Conservation (phyloP, 495 filamentous ascomycete species). For the Penicillium herquei region DNA sequence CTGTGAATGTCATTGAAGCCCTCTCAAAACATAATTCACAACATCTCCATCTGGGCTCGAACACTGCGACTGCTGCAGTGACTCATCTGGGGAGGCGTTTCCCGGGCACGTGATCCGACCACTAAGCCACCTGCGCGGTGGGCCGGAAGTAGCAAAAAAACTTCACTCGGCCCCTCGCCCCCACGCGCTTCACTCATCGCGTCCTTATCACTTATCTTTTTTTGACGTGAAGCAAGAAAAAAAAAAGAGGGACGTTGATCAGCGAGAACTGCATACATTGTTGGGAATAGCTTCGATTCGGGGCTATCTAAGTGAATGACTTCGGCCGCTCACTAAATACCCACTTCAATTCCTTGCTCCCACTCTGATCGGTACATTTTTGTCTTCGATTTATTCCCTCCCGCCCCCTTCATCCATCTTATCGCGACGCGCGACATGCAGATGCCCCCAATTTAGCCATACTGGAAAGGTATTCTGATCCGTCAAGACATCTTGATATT, state of each 20-base stretch:
- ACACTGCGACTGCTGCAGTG: background rate
- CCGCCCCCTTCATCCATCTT: constrained; percentile 7
- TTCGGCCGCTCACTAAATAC: background rate
- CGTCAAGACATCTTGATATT: background rate
- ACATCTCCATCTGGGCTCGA: background rate
- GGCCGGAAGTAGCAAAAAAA: constrained; percentile 5
- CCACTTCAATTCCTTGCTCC: background rate
- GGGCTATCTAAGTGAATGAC: background rate
- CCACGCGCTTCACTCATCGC: background rate
- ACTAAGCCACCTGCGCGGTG: constrained; percentile 23
- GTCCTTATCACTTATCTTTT: constrained; percentile 18
- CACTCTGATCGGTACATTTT: background rate
- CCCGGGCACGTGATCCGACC: constrained; percentile 25
- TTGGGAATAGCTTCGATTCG: background rate
- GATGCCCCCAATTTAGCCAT: background rate
- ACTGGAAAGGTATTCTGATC: background rate
- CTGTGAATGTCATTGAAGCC: background rate
- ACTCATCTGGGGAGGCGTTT: background rate
- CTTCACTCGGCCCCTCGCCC: constrained; percentile 13
- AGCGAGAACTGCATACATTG: no score
- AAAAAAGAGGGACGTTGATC: no score
- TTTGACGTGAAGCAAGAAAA: background rate
- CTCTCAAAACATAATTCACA: background rate
- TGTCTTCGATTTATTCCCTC: background rate
- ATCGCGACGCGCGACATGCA: constrained; percentile 8